Base-by-base conservation (phyloP, 2,329 filamentous ascomycete genomes). In the Albophoma yamanashiensis region DNA sequence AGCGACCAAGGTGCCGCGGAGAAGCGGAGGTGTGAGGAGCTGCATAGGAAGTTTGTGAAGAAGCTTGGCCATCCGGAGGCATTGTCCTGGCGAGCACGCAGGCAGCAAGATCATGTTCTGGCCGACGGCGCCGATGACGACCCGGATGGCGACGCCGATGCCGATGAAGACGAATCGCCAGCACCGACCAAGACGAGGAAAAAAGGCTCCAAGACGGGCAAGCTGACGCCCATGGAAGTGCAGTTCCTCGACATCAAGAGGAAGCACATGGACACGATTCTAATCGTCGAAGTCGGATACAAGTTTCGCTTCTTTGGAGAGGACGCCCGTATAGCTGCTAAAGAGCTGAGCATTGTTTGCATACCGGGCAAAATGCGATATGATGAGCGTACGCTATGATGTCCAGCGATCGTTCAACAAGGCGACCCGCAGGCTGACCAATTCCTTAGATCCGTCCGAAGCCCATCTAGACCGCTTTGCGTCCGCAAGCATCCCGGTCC, bases 251-350 rank as follows among this genome's bases (percentile, higher is more conserved):
- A 96, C 22, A 96, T 99, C 73, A 99, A 99, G 76, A 82, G 86
- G 62, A 90, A 93, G 66, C 87, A 97, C 70, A 82, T 91, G 77
- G 94, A 97, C 70, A 94, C 93, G 0, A 68, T 99, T 25, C 80
- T 99, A 59, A 89, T 97, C 15, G 87, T 97, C 58, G 93, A 99
- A 72, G 94, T 97, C 11, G 94, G 94, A 57, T 99, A 99, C 77
- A 99, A 99, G 72, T 99, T 96, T 75, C 87, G 89, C 40, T 96
- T 99, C 77, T 96, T 96, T 70, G 94, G 94, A 14, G 93, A 97
- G 68, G 94, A 99, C 76, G 94, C 94, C 11, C 84, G 92, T 58
- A 84, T 86, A 59, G 94, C 93, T 5, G 90, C 92, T 15, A 96
- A 93, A 72, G 91, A 93, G 71, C 79, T 99, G 56, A 89, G 91